These are phyloP conservation scores for Cornus florida DNA, from an alignment of 148 eudicot species.

Conservation along the genomic window DNA sequence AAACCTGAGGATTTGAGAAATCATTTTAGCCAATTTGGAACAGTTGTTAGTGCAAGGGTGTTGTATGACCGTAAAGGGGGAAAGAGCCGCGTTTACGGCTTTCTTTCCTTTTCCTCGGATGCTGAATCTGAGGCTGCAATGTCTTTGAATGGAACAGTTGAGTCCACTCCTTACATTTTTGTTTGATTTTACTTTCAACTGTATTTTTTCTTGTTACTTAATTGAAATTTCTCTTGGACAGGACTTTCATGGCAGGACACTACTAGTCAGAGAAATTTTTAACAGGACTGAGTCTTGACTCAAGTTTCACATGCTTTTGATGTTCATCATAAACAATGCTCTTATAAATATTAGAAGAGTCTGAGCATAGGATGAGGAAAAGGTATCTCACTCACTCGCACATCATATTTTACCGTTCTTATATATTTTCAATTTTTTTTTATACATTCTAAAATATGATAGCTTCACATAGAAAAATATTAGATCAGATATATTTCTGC, in stretches of 20 bases:
- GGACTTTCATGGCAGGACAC: conserved; percentile 20
- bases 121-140: conserved; percentile 21
- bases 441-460: not conserved
- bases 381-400: not conserved
- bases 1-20: conserved; percentile 27
- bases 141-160: conserved; percentile 26
- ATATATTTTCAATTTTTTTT: not conserved
- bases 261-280: conserved; percentile 20
- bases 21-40: conserved; percentile 26
- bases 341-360: not conserved
- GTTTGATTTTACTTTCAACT: not conserved
- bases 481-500: not conserved
- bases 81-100: conserved; percentile 23
- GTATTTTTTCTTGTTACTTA: not conserved
- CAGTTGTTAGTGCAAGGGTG: conserved; percentile 22
- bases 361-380: not conserved
- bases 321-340: not conserved
- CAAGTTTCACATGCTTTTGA: not conserved
- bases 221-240: conserved; percentile 6
- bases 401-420: not conserved
- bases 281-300: conserved; percentile 7
- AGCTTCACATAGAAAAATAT: not conserved
- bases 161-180: conserved; percentile 3
- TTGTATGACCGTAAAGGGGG: conserved; percentile 20
- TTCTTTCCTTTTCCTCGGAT: conserved; percentile 24